Conservation (phyloP, 2,329 filamentous ascomycete species). For the Ophiobolus disseminans region DNA sequence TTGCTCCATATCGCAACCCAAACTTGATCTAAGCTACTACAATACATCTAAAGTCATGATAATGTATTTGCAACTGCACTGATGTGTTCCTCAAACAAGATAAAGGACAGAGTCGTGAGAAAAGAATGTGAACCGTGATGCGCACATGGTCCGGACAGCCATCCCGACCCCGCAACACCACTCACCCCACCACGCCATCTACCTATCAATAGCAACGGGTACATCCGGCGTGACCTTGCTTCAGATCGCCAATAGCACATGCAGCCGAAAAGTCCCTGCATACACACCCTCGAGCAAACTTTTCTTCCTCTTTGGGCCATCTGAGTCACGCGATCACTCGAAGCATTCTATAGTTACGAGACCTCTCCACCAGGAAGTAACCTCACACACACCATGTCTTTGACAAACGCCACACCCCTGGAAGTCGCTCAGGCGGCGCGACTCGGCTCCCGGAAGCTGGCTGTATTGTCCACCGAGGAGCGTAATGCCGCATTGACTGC, state of each 20-base stretch:
- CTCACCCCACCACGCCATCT: conserved; percentile 18
- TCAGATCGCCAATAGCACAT: conserved; percentile 20
- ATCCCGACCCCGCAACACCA: conserved; percentile 36
- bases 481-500: conserved; percentile 86
- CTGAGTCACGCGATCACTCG: conserved; percentile 34
- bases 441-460: conserved; percentile 80
- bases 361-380: conserved; percentile 28
- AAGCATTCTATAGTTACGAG: conserved; percentile 13
- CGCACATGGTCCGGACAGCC: no score
- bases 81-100: no score
- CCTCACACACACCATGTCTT: conserved; percentile 66
- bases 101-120: background rate
- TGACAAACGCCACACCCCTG: conserved; percentile 82
- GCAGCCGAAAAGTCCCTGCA: conserved; percentile 29
- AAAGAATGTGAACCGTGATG: conserved; percentile 6
- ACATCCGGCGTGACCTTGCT: conserved; percentile 12
- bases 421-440: conserved; percentile 82
- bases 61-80: no score
- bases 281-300: conserved; percentile 13
- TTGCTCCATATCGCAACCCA: no score
- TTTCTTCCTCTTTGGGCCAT: conserved; percentile 20
- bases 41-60: no score
- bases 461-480: conserved; percentile 75
- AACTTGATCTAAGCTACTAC: no score
- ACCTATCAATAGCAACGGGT: conserved; percentile 33